Evolutionary conservation across 176 grass and related monocot species (phyloP), one percentile per base, ranked within the genome.

Genomic region (Oryza officinalis): DNA sequence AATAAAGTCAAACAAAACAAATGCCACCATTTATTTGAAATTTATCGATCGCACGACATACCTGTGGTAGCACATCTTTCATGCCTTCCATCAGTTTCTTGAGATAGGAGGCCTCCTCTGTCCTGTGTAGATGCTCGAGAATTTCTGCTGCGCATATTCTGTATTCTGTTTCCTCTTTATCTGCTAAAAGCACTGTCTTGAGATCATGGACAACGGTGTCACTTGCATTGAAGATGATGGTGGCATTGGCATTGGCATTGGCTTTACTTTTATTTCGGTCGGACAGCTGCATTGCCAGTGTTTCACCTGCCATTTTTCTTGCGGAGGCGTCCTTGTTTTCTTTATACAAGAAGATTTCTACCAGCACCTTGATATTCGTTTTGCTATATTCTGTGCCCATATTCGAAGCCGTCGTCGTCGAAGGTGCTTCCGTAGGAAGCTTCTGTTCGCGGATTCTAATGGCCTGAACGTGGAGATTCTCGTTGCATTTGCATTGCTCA

Each of bases 401-500:
- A 37, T 7, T 37, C 35, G 15, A 30, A 65, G 26, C 2, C 32
- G 32, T 33, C 32, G 32, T 33, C 32, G 32, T 33, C 32, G 32
- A 33, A 33, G 5, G 32, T 28, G 25, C 27, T 2, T 66, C 63
- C 35, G 6, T 15, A 28, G 2, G 2, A 1, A 33, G 65, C 3
- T 32, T 5, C 3, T 32, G 13, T 33, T 28, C 33, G 71, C 49
- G 23, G 10, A 73, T 49, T 6, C 49, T 27, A 3, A 73, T 25
- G 38, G 23, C 71, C 2, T 1, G 41, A 1, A 37, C 13, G 18
- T 1, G 10, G 0, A 23, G 2, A 4, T 14, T 0, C 0, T n/a
- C 10, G 9, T 7, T 0, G 11, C 74, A 60, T 8, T 38, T 0
- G 1, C 74, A 76, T 8, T 38, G 0, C 0, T 1, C 5, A 4